Evolutionary conservation across 306 rosid species (phyloP).

Genomic region (Vigna hirtella): DNA sequence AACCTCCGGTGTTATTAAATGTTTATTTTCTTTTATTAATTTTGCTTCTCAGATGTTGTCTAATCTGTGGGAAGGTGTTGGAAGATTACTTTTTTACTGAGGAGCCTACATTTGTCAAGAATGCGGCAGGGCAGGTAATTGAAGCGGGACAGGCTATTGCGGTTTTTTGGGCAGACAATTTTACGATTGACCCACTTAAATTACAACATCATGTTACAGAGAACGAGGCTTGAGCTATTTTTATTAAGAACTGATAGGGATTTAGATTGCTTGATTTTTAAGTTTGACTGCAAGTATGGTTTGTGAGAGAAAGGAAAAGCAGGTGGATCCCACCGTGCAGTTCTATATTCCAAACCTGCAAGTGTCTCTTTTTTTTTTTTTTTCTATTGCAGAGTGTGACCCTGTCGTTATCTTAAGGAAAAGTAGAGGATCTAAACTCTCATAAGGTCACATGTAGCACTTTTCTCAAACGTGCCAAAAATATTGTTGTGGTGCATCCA

Average conservation of each 20-base stretch:
- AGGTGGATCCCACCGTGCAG: neutral
- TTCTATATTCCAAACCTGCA: neutral
- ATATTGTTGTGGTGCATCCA: neutral
- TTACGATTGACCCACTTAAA: neutral
- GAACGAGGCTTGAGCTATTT: neutral
- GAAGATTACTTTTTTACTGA: constrained; percentile 21
- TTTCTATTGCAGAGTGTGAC: constrained; percentile 7
- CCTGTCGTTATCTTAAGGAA: neutral
- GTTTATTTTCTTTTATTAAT: neutral
- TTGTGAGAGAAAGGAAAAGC: neutral
- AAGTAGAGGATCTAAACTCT: neutral
- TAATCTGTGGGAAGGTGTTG: constrained; percentile 45
- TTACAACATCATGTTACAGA: neutral
- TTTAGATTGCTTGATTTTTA: constrained; percentile 16
- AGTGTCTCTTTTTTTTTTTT: constrained; percentile 2
- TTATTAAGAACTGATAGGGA: neutral
- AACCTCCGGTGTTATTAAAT: neutral
- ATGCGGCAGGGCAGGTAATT: constrained; percentile 38
- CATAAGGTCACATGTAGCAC: neutral
- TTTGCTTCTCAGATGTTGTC: constrained; percentile 39
- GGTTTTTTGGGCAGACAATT: constrained; percentile 7
- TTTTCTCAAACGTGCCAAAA: neutral
- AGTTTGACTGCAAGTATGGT: constrained; percentile 19
- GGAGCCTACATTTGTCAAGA: constrained; percentile 42
- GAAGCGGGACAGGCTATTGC: neutral